These are phyloP conservation scores for Cicer bijugum DNA, from an alignment of 306 rosid species.

Conservation along the genomic window DNA sequence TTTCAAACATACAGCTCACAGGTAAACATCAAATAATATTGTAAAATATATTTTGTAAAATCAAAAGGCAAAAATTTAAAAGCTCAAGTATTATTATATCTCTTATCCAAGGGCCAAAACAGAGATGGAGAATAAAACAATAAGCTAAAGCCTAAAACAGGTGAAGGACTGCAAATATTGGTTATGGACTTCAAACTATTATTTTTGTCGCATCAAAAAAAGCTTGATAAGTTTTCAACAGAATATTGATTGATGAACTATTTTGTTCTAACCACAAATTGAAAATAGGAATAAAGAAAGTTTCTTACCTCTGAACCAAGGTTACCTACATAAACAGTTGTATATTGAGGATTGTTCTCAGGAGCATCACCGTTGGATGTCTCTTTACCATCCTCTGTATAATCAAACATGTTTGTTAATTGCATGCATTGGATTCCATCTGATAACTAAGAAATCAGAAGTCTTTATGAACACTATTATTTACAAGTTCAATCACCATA, in stretches of 20 bases:
- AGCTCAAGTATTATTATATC: not conserved
- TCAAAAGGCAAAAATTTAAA: not conserved
- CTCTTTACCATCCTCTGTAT: constrained; percentile 95
- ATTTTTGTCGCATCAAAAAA: constrained; percentile 8
- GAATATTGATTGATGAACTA: constrained; percentile 1
- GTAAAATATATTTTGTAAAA: not conserved
- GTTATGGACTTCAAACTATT: constrained; percentile 7
- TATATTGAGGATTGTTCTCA: constrained; percentile 92
- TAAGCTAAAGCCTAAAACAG: not conserved
- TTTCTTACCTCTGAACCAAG: constrained; percentile 82
- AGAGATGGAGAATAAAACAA: not conserved
- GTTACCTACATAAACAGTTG: constrained; percentile 97
- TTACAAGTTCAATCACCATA: constrained; percentile 26
- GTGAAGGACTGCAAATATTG: not conserved
- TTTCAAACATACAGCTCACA: constrained; percentile 23
- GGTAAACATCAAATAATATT: not conserved
- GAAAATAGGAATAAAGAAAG: constrained; percentile 11
- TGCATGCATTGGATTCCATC: constrained; percentile 18
- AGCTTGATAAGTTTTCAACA: constrained; percentile 19
- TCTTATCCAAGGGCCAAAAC: not conserved
- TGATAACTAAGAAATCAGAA: constrained; percentile 31
- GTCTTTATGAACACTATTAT: not conserved
- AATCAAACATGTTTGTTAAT: constrained; percentile 31
- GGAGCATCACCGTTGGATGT: constrained; percentile 74
- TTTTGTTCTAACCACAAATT: not conserved